A percentile compares a stretch with the other conserved stretches of the same genome.
Conservation (phyloP, 495 filamentous ascomycete species). For the Neurospora sublineolata region DNA sequence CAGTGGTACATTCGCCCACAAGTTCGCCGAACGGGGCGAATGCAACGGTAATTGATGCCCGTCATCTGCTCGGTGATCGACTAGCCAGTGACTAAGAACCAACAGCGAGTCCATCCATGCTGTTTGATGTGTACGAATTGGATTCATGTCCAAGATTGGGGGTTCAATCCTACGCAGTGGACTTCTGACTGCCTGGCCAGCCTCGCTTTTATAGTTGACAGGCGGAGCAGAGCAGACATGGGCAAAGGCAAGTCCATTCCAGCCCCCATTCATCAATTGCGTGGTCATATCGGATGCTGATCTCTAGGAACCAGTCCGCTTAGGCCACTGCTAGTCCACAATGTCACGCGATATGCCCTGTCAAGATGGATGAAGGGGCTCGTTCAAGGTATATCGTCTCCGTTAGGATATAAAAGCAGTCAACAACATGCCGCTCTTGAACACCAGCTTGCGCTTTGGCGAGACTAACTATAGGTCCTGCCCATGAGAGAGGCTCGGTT, state of each 20-base stretch:
- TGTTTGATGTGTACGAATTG: background rate
- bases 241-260: background rate
- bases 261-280: background rate
- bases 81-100: background rate
- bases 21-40: background rate
- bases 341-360: background rate
- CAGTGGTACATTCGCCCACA: background rate
- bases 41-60: background rate
- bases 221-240: background rate
- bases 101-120: background rate
- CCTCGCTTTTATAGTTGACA: background rate
- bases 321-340: background rate
- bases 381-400: background rate
- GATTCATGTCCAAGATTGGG: background rate
- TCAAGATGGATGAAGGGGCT: background rate
- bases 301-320: background rate
- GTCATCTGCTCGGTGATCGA: background rate
- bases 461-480: background rate
- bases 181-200: background rate
- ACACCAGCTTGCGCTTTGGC: background rate
- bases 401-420: background rate
- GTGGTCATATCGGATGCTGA: background rate
- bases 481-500: background rate
- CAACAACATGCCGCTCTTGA: background rate
- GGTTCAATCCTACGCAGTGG: background rate